phyloP scores from a whole-genome alignment of 2,329 filamentous ascomycete genomes.

The Teratosphaeria viscida region DNA sequence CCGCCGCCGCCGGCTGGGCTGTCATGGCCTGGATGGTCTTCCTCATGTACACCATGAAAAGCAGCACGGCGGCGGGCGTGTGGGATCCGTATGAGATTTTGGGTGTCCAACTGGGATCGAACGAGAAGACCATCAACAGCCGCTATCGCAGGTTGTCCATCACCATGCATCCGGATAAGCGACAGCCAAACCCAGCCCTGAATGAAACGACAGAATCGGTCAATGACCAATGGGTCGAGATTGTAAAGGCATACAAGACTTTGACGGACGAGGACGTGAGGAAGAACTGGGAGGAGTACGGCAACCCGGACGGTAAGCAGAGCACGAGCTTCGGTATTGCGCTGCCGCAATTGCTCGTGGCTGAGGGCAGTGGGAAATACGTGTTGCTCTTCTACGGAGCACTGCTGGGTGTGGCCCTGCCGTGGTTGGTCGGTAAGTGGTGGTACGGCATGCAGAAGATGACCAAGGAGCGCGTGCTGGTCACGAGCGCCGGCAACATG shows the following conservation, averaged over 20 bases:
- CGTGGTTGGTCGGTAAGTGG: conserved; percentile 91
- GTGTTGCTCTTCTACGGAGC: conserved; percentile 81
- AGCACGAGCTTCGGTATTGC: conserved; percentile 97
- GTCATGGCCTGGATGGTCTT: conserved; percentile 87
- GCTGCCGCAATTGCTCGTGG: conserved; percentile 82
- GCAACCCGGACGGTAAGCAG: conserved; percentile 96
- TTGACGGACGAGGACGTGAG: conserved; percentile 94
- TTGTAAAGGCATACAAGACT: conserved; percentile 96
- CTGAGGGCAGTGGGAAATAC: conserved; percentile 91
- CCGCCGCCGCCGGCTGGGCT: conserved; percentile 67
- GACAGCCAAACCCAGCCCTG: conserved; percentile 67
- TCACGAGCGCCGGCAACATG: conserved; percentile 87
- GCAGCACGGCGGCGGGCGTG: conserved; percentile 60
- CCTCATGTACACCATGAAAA: conserved; percentile 55
- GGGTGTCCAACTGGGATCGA: conserved; percentile 69
- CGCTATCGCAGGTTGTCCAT: conserved; percentile 81
- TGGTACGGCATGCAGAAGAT: conserved; percentile 94
- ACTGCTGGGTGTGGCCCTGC: conserved; percentile 78
- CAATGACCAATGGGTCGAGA: conserved; percentile 83
- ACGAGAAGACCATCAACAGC: conserved; percentile 83
- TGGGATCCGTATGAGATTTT: conserved; percentile 98
- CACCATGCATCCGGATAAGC: conserved; percentile 88
- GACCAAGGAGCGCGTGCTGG: conserved; percentile 86
- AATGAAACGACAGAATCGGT: conserved; percentile 81
- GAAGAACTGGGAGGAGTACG: conserved; percentile 93